Evolutionary conservation across 2,329 filamentous ascomycete species (phyloP), one percentile per base, ranked within the genome.

Genomic region (Colletotrichum sp.): DNA sequence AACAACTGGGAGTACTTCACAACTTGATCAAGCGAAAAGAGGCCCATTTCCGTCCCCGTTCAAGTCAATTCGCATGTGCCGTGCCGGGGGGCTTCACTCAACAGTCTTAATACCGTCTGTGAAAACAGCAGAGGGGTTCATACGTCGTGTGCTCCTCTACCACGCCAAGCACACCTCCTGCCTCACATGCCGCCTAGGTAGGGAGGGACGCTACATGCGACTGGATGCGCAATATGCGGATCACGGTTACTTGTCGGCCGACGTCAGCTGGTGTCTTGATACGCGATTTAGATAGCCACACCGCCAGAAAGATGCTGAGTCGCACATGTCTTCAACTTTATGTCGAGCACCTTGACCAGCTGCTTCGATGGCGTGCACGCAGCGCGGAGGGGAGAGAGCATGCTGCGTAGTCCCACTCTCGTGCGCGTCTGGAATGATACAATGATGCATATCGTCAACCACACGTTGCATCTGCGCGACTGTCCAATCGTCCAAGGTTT

Each of bases 381-480:
- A 48, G n/a, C 43, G 43, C 18, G 18, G 43, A 48, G 43, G n/a
- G 43, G 43, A 48, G n/a, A 48, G 10, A 22, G 43, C 43, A 48
- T 48, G n/a, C 43, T n/a, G 43, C 12, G n/a, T 22, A 48, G 43
- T 12, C 43, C 43, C 43, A 13, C n/a, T 48, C 10, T 48, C 10
- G 43, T 22, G 43, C n/a, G 43, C n/a, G 6, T 36, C 25, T 13
- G 9, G 39, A 62, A 36, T 16, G 15, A 66, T 13, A 55, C 32
- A 25, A 32, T 16, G 18, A 48, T 16, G 43, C 56, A 36, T 48
- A 66, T 71, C 32, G 32, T 66, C 32, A 39, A 71, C 36, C 71
- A 73, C 56, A 73, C 71, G 66, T 73, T 69, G 66, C 71, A 73
- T 64, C 25, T 32, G 62, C 30, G 48, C 16, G n/a, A 10, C 22